Evolutionary conservation across 495 filamentous ascomycete species (phyloP).

Genomic region (Penicillium coffeae): DNA sequence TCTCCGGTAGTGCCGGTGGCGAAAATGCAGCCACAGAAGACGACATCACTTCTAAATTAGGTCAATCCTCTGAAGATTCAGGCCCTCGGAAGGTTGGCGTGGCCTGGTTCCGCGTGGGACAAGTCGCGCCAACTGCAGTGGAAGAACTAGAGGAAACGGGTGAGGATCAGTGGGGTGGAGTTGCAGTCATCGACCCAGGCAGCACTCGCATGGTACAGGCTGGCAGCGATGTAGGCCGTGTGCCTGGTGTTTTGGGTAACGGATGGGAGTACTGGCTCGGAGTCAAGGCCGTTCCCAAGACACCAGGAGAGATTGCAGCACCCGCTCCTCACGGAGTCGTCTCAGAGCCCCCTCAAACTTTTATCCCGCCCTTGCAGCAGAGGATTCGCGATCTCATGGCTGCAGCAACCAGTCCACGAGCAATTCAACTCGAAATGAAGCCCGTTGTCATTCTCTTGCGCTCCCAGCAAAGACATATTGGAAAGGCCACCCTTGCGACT

Average conservation of each 20-base stretch:
- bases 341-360: constrained; percentile 44
- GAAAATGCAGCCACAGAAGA: constrained; percentile 61
- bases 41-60: constrained; percentile 53
- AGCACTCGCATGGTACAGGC: constrained; percentile 84
- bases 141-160: constrained; percentile 56
- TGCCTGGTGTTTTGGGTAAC: constrained; percentile 68
- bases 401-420: constrained; percentile 82
- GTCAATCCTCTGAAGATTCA: constrained; percentile 25
- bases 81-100: constrained; percentile 52
- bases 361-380: constrained; percentile 64
- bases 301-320: constrained; percentile 29
- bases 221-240: constrained; percentile 71
- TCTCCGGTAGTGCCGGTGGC: constrained; percentile 50
- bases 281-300: constrained; percentile 54
- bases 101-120: constrained; percentile 85
- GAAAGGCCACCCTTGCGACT: constrained; percentile 72
- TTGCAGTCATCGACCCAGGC: constrained; percentile 75
- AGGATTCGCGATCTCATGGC: constrained; percentile 80
- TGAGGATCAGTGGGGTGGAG: constrained; percentile 75
- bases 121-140: constrained; percentile 54
- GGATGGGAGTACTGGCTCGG: constrained; percentile 87
- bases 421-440: constrained; percentile 79
- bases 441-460: constrained; percentile 82
- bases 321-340: constrained; percentile 43
- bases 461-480: constrained; percentile 88